Conservation (phyloP, 2,329 filamentous ascomycete species). For the Diaporthe humulicola region DNA sequence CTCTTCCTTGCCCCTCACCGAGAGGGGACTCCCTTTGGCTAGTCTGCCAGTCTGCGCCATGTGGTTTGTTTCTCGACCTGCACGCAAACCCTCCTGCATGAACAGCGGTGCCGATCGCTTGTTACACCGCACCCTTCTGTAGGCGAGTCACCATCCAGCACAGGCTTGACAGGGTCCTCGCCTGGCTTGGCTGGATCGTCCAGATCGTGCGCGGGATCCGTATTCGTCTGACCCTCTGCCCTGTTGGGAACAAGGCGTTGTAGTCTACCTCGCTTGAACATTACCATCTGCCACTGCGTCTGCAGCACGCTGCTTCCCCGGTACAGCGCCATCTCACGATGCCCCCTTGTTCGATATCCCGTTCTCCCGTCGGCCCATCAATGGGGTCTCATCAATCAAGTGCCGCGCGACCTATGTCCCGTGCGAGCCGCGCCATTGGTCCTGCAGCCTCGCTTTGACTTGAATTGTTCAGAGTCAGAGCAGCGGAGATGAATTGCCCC, state of each 20-base stretch:
- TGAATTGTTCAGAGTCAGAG: constrained; percentile 12
- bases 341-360: not conserved
- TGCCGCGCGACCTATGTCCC: not conserved
- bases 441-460: constrained; percentile 17
- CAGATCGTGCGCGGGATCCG: not conserved
- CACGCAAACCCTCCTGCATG: constrained; percentile 27
- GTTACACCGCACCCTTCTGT: constrained; percentile 2
- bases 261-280: not conserved
- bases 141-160: constrained; percentile 14
- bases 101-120: constrained; percentile 14
- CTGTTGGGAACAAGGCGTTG: not conserved
- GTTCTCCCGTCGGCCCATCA: constrained; percentile 17
- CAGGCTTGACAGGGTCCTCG: constrained; percentile 3
- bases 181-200: constrained; percentile 18
- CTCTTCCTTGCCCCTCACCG: not conserved
- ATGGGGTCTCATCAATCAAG: constrained; percentile 5
- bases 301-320: constrained; percentile 17
- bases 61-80: constrained; percentile 24
- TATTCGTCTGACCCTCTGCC: not conserved
- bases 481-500: constrained; percentile 26
- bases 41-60: not conserved
- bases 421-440: constrained; percentile 16
- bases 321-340: not conserved
- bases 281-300: not conserved
- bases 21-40: not conserved